Percentiles rank a stretch among this genome's conserved stretches.
phyloP scores from a whole-genome alignment of 495 filamentous ascomycete species.

The Talaromyces proteolyticus region DNA sequence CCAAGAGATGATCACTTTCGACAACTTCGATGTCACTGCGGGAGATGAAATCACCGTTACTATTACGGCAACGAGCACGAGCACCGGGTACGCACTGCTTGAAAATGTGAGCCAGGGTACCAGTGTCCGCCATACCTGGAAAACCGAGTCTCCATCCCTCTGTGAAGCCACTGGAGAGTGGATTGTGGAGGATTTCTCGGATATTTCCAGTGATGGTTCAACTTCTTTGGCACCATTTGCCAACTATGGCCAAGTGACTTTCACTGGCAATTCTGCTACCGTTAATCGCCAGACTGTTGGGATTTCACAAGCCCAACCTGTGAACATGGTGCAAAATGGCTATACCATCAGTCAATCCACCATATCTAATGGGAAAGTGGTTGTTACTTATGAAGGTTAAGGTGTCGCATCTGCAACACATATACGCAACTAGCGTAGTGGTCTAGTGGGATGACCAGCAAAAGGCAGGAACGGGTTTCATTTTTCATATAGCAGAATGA shows the following conservation, averaged over 20 bases:
- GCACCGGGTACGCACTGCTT: slow-evolving; percentile 47
- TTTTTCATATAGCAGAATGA: too few species aligned
- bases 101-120: slow-evolving; percentile 51
- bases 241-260: slow-evolving; percentile 46
- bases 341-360: too few species aligned
- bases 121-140: slow-evolving; percentile 45
- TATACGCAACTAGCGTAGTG: too few species aligned
- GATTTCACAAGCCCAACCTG: neutral
- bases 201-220: too few species aligned
- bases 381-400: too few species aligned
- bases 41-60: slow-evolving; percentile 53
- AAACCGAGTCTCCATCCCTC: slow-evolving; percentile 23
- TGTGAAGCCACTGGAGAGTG: slow-evolving; percentile 52
- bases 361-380: too few species aligned
- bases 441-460: too few species aligned
- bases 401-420: too few species aligned
- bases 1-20: slow-evolving; percentile 45
- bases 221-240: too few species aligned
- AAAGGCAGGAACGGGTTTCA: too few species aligned
- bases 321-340: slow-evolving; percentile 4
- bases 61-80: slow-evolving; percentile 40
- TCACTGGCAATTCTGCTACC: slow-evolving; percentile 19
- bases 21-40: slow-evolving; percentile 39
- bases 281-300: neutral
- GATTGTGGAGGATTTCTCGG: slow-evolving; percentile 65